Conservation (phyloP, 2,329 filamentous ascomycete genomes). For the Aschersonia sp. region DNA sequence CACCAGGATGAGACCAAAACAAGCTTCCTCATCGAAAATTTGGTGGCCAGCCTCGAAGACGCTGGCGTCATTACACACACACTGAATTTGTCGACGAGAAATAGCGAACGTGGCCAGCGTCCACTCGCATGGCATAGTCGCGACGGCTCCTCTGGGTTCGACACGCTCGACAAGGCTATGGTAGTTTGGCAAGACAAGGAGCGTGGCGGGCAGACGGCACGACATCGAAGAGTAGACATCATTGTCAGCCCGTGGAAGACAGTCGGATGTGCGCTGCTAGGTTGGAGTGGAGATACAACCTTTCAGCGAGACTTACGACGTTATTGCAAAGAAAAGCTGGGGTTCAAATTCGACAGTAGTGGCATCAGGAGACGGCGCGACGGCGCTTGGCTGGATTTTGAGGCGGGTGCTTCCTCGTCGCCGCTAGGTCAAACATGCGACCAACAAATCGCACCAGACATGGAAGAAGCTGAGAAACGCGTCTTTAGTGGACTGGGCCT, state of each 20-base stretch:
- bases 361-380: conserved; percentile 56
- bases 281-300: conserved; percentile 80
- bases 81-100: conserved; percentile 52
- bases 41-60: conserved; percentile 57
- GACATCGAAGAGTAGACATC: conserved; percentile 80
- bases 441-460: conserved; percentile 37
- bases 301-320: conserved; percentile 76
- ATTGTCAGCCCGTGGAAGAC: conserved; percentile 83
- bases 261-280: conserved; percentile 72
- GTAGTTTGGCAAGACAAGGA: conserved; percentile 63
- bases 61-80: conserved; percentile 68
- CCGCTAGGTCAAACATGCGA: conserved; percentile 9
- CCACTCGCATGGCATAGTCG: conserved; percentile 37
- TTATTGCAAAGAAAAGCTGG: conserved; percentile 58
- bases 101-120: conserved; percentile 56
- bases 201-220: conserved; percentile 7
- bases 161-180: conserved; percentile 80
- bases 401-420: conserved; percentile 11
- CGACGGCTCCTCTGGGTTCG: conserved; percentile 48
- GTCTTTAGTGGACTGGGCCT: conserved; percentile 69
- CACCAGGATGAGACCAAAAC: conserved; percentile 61
- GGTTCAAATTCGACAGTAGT: conserved; percentile 82
- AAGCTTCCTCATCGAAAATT: conserved; percentile 50
- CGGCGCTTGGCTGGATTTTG: conserved; percentile 58
- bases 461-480: conserved; percentile 61